A percentile compares a stretch with the other conserved stretches of the same genome.
These are phyloP conservation scores for Penicillium paneum DNA, from an alignment of 2,329 filamentous ascomycete species.

Conservation along the genomic window DNA sequence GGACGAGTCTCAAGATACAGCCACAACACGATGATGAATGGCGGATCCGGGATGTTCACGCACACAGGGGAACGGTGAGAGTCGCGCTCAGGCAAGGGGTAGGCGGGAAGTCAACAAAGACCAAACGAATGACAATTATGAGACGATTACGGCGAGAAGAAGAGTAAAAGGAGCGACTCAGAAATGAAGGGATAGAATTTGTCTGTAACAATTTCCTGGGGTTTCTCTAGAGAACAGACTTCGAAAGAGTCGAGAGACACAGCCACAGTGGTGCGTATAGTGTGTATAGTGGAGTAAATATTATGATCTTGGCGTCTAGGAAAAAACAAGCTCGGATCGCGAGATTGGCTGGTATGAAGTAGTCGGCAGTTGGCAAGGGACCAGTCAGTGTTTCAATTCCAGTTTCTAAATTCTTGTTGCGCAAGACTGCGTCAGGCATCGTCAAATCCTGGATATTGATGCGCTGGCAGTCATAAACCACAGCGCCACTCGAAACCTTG, in stretches of 20 bases:
- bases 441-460: not conserved
- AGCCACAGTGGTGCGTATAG: slow-evolving; percentile 5
- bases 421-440: not conserved
- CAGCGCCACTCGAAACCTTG: not conserved
- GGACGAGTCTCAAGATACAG: not conserved
- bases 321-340: not conserved
- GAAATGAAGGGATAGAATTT: slow-evolving; percentile 6
- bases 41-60: not conserved
- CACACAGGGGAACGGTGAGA: slow-evolving; percentile 1
- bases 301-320: slow-evolving; percentile 1
- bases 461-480: not conserved
- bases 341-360: not conserved
- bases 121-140: slow-evolving; percentile 1
- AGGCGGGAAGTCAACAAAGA: slow-evolving; percentile 3
- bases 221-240: not conserved
- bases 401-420: not conserved
- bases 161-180: not conserved
- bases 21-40: slow-evolving; percentile 2
- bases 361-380: not conserved
- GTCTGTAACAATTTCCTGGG: not conserved
- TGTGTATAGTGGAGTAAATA: not conserved
- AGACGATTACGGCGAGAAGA: not conserved
- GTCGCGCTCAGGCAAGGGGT: slow-evolving; percentile 3
- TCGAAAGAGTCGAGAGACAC: not conserved
- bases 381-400: not conserved